Conservation (phyloP, 1,139 yeast species). For the Geotrichum histeridarum region DNA sequence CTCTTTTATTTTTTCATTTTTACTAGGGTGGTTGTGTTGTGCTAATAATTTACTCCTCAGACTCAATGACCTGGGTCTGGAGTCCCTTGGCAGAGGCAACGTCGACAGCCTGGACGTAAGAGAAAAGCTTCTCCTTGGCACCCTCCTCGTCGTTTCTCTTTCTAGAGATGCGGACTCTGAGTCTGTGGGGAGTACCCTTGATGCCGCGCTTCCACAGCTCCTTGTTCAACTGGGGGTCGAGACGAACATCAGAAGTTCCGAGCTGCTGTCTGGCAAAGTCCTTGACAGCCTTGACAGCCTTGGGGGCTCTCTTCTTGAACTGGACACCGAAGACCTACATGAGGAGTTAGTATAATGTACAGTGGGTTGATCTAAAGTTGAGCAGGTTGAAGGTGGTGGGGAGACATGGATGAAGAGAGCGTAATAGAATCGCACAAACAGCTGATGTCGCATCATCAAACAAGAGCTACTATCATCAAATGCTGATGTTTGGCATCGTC, state of each 20-base stretch:
- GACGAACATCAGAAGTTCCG: constrained; percentile 99
- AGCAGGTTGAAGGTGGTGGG: too few relatives aligned
- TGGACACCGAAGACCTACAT: constrained; percentile 88
- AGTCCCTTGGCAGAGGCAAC: constrained; percentile 96
- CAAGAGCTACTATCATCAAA: too few relatives aligned
- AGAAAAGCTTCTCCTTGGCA: constrained; percentile 96
- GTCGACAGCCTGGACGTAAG: constrained; percentile 95
- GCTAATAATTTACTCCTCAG: constrained; percentile 27
- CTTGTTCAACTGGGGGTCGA: constrained; percentile 98
- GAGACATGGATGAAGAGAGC: neutral
- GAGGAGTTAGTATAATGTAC: constrained; percentile 21
- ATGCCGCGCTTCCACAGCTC: constrained; percentile 99
- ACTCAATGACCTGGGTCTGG: constrained; percentile 95
- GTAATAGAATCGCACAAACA: neutral
- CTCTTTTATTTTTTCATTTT: neutral
- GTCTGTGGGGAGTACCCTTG: constrained; percentile 97
- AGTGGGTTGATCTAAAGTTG: neutral
- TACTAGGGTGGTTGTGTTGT: neutral
- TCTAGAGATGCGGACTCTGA: constrained; percentile 99
- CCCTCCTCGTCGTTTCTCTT: constrained; percentile 99
- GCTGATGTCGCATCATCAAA: neutral
- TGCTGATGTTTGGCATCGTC: too few relatives aligned
- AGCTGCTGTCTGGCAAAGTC: constrained; percentile 97
- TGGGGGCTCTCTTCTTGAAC: constrained; percentile 99
- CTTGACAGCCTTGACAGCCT: constrained; percentile 98